Evolutionary conservation across 768 basidiomycete genomes (phyloP).

Genomic region (Tricholoma terreum): DNA sequence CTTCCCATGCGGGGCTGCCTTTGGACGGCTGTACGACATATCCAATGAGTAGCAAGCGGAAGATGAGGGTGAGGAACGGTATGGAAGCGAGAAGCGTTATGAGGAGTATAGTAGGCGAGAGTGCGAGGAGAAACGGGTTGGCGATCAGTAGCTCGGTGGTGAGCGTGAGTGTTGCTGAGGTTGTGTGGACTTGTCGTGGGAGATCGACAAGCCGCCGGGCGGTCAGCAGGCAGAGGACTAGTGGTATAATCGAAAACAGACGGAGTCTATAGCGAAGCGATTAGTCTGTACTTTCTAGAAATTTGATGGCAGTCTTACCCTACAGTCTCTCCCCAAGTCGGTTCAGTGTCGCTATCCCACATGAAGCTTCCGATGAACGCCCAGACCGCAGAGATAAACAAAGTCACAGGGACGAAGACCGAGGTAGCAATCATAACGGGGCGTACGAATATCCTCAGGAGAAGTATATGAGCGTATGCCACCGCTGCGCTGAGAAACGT

Average conservation of each 20-base stretch:
- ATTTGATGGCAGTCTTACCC: slow-evolving; percentile 50
- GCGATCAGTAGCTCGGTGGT: slow-evolving; percentile 67
- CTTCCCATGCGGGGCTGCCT: slow-evolving; percentile 30
- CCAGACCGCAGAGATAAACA: slow-evolving; percentile 75
- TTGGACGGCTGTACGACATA: slow-evolving; percentile 32
- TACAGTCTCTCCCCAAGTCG: slow-evolving; percentile 80
- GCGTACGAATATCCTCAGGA: slow-evolving; percentile 77
- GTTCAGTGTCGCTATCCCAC: slow-evolving; percentile 48
- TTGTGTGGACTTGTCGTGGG: slow-evolving; percentile 65
- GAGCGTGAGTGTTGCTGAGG: slow-evolving; percentile 55
- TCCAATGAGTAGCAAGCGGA: slow-evolving; percentile 74
- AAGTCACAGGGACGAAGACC: slow-evolving; percentile 69
- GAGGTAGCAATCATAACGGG: slow-evolving; percentile 80
- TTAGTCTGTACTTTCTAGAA: slow-evolving; percentile 5
- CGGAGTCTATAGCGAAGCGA: slow-evolving; percentile 48
- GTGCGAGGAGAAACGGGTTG: slow-evolving; percentile 71
- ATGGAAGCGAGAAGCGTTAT: slow-evolving; percentile 64
- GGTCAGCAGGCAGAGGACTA: slow-evolving; percentile 65
- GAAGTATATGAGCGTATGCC: slow-evolving; percentile 71
- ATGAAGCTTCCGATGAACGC: slow-evolving; percentile 80
- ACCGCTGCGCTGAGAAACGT: slow-evolving; percentile 66
- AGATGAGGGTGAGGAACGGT: slow-evolving; percentile 74
- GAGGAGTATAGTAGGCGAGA: slow-evolving; percentile 74
- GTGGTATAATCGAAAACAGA: slow-evolving; percentile 73
- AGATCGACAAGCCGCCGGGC: slow-evolving; percentile 69